A percentile compares a stretch with the other conserved stretches of the same genome.
Conservation (phyloP, 768 basidiomycete genomes). For the Suillus brevipes region DNA sequence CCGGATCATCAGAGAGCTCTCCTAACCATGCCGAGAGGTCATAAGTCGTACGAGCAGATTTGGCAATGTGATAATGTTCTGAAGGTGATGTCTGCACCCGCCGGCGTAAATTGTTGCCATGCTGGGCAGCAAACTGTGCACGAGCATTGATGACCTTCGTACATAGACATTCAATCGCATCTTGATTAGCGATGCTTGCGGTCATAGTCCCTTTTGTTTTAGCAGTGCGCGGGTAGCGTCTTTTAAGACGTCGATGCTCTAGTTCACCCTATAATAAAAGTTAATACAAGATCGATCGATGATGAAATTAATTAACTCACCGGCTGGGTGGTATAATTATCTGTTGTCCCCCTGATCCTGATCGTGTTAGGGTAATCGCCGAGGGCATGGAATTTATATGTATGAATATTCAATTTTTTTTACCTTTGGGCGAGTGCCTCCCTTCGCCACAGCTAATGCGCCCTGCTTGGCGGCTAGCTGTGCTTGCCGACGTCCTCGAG, state of each 20-base stretch:
- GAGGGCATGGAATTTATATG: neutral
- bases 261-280: too few species aligned
- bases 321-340: conserved; percentile 23
- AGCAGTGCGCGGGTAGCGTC: too few species aligned
- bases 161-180: too few species aligned
- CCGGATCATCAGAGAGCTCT: conserved; percentile 26
- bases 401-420: neutral
- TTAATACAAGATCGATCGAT: too few species aligned
- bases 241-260: too few species aligned
- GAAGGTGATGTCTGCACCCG: neutral
- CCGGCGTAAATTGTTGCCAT: neutral
- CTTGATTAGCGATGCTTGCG: too few species aligned
- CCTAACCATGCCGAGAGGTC: conserved; percentile 16
- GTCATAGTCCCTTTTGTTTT: too few species aligned
- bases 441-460: neutral
- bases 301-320: too few species aligned
- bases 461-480: conserved; percentile 3
- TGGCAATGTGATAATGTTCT: conserved; percentile 25
- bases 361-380: neutral
- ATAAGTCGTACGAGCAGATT: conserved; percentile 6
- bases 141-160: too few species aligned
- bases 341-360: too few species aligned
- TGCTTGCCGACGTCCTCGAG: conserved; percentile 17
- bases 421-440: neutral
- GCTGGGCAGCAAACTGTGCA: neutral